Percentiles rank a stretch among this genome's conserved stretches.
Conservation (phyloP, 2,329 filamentous ascomycete species). For the Coniochaeta sp. region DNA sequence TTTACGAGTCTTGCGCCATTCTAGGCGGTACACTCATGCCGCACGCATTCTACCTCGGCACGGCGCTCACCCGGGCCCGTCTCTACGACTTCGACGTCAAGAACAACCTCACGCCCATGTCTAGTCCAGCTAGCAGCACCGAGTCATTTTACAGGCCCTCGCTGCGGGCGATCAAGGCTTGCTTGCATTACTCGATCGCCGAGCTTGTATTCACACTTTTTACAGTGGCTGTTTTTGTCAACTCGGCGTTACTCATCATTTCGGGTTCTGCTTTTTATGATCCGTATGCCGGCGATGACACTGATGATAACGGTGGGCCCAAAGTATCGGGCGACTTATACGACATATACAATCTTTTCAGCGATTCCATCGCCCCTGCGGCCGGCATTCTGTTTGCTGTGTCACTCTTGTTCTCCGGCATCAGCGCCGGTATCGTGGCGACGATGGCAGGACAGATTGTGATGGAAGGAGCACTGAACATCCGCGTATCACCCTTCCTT, state of each 20-base stretch:
- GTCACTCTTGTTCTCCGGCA: slow-evolving; percentile 59
- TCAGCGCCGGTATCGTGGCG: slow-evolving; percentile 64
- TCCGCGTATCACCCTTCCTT: slow-evolving; percentile 18
- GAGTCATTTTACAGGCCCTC: slow-evolving; percentile 58
- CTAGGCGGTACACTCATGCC: slow-evolving; percentile 66
- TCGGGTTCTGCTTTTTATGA: slow-evolving; percentile 64
- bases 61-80: slow-evolving; percentile 56
- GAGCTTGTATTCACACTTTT: slow-evolving; percentile 65
- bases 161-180: slow-evolving; percentile 61
- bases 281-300: slow-evolving; percentile 13
- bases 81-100: slow-evolving; percentile 54
- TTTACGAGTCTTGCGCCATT: slow-evolving; percentile 63
- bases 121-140: slow-evolving; percentile 20
- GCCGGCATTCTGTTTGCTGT: slow-evolving; percentile 67
- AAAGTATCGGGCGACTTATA: slow-evolving; percentile 51
- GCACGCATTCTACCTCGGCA: slow-evolving; percentile 57
- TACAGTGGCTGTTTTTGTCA: slow-evolving; percentile 74
- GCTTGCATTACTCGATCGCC: slow-evolving; percentile 62
- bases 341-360: slow-evolving; percentile 65
- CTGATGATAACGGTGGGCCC: slow-evolving; percentile 47
- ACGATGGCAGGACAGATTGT: slow-evolving; percentile 63
- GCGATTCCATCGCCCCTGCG: slow-evolving; percentile 57
- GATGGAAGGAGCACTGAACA: slow-evolving; percentile 21
- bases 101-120: slow-evolving; percentile 21
- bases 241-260: slow-evolving; percentile 70